Evolutionary conservation across 495 filamentous ascomycete genomes (phyloP), one percentile per base, ranked within the genome.

Genomic region (Aspergillus homomorphus): DNA sequence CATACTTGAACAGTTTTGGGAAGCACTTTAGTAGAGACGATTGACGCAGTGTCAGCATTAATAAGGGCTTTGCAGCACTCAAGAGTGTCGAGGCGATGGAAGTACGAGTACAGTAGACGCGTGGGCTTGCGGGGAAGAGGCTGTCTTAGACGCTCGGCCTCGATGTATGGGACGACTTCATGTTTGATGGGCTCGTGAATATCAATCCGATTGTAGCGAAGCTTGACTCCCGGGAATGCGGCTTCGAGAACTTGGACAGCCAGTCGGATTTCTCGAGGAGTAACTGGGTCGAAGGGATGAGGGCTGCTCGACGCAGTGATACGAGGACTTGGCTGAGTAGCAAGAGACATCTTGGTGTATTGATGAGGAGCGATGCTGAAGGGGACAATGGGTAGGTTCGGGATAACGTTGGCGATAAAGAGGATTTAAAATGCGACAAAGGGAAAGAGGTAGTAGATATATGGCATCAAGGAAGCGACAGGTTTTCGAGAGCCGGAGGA

Each of bases 181-280:
- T 69, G 64, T 51, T 77, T 77, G 59, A 69, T 65, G 16, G 74
- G 74, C 45, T 77, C 74, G 12, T 76, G 69, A 8, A 79, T 66
- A 61, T 79, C 76, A 59, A 79, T 77, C 19, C 73, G 66, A 57
- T 79, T 79, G 53, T 75, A 74, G 12, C 76, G 72, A 55, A 79
- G 61, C 53, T 72, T 62, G 24, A 73, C 69, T 18, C 67, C 73
- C 0, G 74, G 68, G 45, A 79, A 76, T 15, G 74, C 65, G 4
- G 69, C 65, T 54, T 76, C 66, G 44, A 79, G 56, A 45, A 79
- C 64, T 23, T 67, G 69, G 5, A 72, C 70, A 8, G 68, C 76
- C 52, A 79, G 49, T 49, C 70, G 67, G 48, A 79, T 79, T 61
- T 79, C 76, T 51, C 67, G 70, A 15, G 74, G 70, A 5, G 69